A percentile compares a stretch with the other conserved stretches of the same genome.
These are phyloP conservation scores for Hysterangium stoloniferum DNA, from an alignment of 768 basidiomycete species.

Conservation along the genomic window DNA sequence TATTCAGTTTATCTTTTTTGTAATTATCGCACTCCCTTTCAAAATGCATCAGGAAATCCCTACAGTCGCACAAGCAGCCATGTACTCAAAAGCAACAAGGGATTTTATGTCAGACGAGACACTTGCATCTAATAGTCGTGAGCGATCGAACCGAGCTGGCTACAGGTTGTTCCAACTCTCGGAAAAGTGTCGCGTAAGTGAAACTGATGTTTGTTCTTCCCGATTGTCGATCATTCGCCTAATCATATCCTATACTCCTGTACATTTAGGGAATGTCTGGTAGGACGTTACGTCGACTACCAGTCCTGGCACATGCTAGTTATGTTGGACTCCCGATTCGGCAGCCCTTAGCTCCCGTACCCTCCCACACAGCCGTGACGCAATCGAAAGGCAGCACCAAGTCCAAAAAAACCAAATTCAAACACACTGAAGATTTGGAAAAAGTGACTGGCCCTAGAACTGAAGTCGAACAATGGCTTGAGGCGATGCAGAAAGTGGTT, in stretches of 20 bases:
- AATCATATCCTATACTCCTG: background rate
- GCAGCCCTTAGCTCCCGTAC: background rate
- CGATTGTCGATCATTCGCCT: conserved; percentile 1
- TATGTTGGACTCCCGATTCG: conserved; percentile 56
- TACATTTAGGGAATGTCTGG: conserved; percentile 84
- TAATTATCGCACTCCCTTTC: background rate
- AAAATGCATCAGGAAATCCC: conserved; percentile 53
- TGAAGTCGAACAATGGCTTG: conserved; percentile 66
- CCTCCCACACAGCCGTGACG: background rate
- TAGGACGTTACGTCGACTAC: conserved; percentile 84
- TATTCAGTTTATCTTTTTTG: background rate
- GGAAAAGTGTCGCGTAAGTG: conserved; percentile 66
- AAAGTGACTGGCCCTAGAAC: conserved; percentile 14
- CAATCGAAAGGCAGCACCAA: conserved; percentile 2
- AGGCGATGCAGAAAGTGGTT: conserved; percentile 78
- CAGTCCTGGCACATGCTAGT: conserved; percentile 84
- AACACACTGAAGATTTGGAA: conserved; percentile 22
- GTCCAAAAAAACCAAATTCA: conserved; percentile 12
- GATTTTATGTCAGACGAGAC: conserved; percentile 21
- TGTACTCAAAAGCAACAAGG: conserved; percentile 6
- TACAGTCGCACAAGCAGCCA: conserved; percentile 42
- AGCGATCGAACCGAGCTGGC: conserved; percentile 47
- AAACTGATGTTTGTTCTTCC: background rate
- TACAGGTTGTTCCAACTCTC: conserved; percentile 61
- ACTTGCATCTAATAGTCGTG: conserved; percentile 29